phyloP scores from a whole-genome alignment of 2,329 filamentous ascomycete species.

The Xylogone sp. region DNA sequence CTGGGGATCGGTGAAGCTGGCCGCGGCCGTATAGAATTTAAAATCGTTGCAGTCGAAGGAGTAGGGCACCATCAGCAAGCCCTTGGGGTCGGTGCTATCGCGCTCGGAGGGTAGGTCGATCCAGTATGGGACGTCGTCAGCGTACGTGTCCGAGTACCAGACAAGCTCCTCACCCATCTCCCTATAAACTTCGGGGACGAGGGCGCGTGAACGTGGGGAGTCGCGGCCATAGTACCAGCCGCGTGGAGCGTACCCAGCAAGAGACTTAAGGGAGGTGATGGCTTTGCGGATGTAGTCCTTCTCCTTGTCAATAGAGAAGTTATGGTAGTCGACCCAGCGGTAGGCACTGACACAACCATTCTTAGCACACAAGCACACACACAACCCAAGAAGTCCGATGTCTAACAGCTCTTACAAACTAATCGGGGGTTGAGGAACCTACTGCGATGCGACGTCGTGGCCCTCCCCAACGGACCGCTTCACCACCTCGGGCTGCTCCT shows the following conservation, averaged over 20 bases:
- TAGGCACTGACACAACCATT: conserved; percentile 17
- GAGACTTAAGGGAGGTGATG: conserved; percentile 30
- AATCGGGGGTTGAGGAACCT: no score
- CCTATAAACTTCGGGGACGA: conserved; percentile 45
- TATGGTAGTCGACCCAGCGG: conserved; percentile 34
- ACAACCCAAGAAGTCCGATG: no score
- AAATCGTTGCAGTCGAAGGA: conserved; percentile 46
- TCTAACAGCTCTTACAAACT: no score
- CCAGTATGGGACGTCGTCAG: conserved; percentile 52
- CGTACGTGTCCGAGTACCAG: conserved; percentile 48
- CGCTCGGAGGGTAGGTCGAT: conserved; percentile 47
- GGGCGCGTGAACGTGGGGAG: conserved; percentile 36
- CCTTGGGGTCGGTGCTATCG: conserved; percentile 40
- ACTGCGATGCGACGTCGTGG: conserved; percentile 33
- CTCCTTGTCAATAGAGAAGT: conserved; percentile 29
- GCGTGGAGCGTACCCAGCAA: conserved; percentile 29
- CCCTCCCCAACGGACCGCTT: conserved; percentile 31
- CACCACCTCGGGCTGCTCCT: conserved; percentile 32
- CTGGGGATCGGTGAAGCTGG: conserved; percentile 9
- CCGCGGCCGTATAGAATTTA: conserved; percentile 5
- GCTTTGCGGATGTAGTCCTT: conserved; percentile 34
- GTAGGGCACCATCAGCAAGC: conserved; percentile 47
- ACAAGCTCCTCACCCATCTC: conserved; percentile 48
- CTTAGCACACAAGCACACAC: no score
- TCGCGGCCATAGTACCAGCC: conserved; percentile 32